These are phyloP conservation scores for Pelargonium exstipulatum DNA, from an alignment of 441 rosid genomes.

Conservation along the genomic window DNA sequence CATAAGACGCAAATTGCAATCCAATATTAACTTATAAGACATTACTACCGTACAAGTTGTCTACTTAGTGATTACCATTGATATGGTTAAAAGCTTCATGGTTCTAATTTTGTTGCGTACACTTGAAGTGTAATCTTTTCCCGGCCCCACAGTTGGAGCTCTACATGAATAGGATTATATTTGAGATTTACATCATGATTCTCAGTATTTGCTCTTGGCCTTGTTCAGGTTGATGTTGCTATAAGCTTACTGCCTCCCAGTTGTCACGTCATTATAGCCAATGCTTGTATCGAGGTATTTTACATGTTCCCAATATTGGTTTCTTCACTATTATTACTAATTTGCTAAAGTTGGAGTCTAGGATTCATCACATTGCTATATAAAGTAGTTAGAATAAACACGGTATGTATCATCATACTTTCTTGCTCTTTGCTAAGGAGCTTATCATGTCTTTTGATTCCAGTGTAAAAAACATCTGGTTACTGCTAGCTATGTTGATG, in stretches of 20 bases:
- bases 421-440: conserved; percentile 12
- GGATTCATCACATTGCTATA: no score
- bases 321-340: conserved; percentile 1
- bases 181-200: no score
- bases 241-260: conserved; percentile 77
- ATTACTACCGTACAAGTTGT: no score
- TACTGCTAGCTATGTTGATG: conserved; percentile 92
- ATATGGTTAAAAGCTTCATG: no score
- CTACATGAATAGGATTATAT: no score
- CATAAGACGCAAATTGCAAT: no score
- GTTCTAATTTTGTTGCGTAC: no score
- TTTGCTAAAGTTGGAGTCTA: neutral
- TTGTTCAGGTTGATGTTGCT: conserved; percentile 73
- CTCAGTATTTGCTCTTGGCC: conserved; percentile 8
- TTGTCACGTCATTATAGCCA: conserved; percentile 64
- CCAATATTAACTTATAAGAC: no score
- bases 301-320: conserved; percentile 8
- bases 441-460: conserved; percentile 21
- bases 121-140: no score
- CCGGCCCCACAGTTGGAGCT: no score
- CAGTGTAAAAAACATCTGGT: conserved; percentile 87
- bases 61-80: no score
- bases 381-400: no score
- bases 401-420: neutral
- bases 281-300: conserved; percentile 70